Base-by-base conservation (phyloP, 345 rosid species). In the Eucalyptus erythrocorys region DNA sequence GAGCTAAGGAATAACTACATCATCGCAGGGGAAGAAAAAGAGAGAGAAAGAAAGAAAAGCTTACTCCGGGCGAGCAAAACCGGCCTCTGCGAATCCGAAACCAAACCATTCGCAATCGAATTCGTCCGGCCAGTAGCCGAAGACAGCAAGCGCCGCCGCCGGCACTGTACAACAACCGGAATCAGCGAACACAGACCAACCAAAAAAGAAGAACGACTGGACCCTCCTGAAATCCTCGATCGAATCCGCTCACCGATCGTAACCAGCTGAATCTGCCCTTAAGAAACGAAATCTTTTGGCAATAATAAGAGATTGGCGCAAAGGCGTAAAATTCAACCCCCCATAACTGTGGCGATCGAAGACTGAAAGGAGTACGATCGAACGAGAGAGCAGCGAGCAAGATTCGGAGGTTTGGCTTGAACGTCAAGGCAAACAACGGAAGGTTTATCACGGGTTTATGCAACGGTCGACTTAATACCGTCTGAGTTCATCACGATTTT, bases 91-190 rank as follows among this genome's bases (percentile, higher is more conserved):
- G 88, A 89, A 45, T 89, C 43, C 27, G 90, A 85, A 81, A 80
- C 59, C 68, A 61, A 61, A 30, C 66, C 30, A 71, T 86, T 86
- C 57, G 87, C 88, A 48, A 61, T 81, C 90, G 86, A 87, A 68
- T 34, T 84, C 81, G 59, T 81, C 71, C 89, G 87, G 42, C 86
- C 66, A 59, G 91, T 90, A 27, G 88, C 27, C 32, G 91, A 92
- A 42, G 92, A 88, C 82, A 89, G 90, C 79, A 94, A 90, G 87
- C 85, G 94, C 91, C 93, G 94, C 90, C 93, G 93, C 90, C 93
- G 94, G 89, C 91, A 91, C 99, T 94, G 91, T 88, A 81, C 68
- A 21, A 50, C 85, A 13, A 49, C 19, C 68, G 71, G 37, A 76
- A 34, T 15, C 3, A 22, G 48, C 82, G 15, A 22, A 49, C 27